phyloP scores from a whole-genome alignment of 371 early-diverging fungal species.

The Mortierella sp. region DNA sequence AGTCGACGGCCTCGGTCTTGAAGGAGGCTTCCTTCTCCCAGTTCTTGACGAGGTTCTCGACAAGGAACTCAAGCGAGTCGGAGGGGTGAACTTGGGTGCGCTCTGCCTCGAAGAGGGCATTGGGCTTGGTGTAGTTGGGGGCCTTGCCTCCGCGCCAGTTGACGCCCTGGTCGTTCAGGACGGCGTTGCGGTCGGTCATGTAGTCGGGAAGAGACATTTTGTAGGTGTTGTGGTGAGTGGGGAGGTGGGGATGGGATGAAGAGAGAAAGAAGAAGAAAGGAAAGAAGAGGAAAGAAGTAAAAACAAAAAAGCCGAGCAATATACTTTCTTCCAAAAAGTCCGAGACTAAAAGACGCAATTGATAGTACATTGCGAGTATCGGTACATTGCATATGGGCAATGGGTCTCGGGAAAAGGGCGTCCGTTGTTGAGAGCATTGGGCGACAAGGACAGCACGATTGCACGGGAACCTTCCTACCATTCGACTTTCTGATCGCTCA shows the following conservation, averaged over 20 bases:
- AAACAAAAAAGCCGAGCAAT: background rate
- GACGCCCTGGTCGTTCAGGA: constrained; percentile 63
- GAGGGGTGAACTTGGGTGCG: constrained; percentile 60
- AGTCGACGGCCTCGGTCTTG: constrained; percentile 64
- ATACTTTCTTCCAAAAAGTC: background rate
- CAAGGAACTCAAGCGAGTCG: constrained; percentile 64
- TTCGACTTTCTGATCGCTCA: background rate
- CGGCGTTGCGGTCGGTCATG: constrained; percentile 69
- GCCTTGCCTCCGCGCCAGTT: constrained; percentile 66
- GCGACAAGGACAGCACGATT: background rate
- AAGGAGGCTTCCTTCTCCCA: constrained; percentile 72
- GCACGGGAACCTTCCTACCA: background rate
- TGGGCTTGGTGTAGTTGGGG: constrained; percentile 65
- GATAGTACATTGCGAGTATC: background rate
- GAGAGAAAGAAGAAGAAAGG: background rate
- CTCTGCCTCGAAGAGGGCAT: constrained; percentile 62
- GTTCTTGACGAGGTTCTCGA: constrained; percentile 69
- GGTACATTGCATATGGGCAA: background rate
- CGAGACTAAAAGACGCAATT: background rate
- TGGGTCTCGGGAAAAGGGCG: background rate
- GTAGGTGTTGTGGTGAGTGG: constrained; percentile 5
- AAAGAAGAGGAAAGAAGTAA: background rate
- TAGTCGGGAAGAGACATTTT: constrained; percentile 63
- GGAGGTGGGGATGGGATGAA: background rate
- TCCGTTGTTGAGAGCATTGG: background rate